Conservation (phyloP, 495 filamentous ascomycete genomes). For the Xylaria venustula region DNA sequence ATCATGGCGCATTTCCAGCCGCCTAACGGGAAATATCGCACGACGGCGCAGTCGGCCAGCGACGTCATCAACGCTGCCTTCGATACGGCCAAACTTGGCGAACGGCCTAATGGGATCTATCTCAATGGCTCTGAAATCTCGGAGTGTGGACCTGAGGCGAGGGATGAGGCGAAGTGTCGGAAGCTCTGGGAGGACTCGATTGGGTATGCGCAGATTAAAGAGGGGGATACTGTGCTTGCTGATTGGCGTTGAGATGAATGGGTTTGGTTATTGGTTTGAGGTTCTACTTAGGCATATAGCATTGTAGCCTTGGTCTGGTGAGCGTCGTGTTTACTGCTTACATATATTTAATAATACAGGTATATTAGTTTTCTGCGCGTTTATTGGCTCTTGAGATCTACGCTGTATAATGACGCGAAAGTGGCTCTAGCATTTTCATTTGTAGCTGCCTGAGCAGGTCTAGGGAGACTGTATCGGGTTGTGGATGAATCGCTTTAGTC, state of each 20-base stretch:
- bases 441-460: too few relatives aligned
- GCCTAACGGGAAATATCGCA: conserved; percentile 34
- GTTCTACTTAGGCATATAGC: too few relatives aligned
- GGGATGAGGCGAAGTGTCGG: conserved; percentile 35
- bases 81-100: conserved; percentile 28
- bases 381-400: too few relatives aligned
- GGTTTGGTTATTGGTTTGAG: too few relatives aligned
- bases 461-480: too few relatives aligned
- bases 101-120: conserved; percentile 32
- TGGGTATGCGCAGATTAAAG: conserved; percentile 30
- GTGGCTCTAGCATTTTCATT: too few relatives aligned
- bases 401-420: too few relatives aligned
- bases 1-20: conserved; percentile 22
- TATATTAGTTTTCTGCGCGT: too few relatives aligned
- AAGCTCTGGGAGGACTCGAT: conserved; percentile 35
- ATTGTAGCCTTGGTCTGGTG: too few relatives aligned
- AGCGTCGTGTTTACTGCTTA: too few relatives aligned
- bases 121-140: conserved; percentile 26
- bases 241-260: conserved; percentile 29
- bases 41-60: conserved; percentile 42
- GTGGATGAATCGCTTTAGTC: too few relatives aligned
- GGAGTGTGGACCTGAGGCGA: conserved; percentile 30
- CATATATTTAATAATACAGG: too few relatives aligned
- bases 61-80: conserved; percentile 40
- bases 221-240: conserved; percentile 35